Base-by-base conservation (phyloP, 352 stramenopile genomes). In the Phytophthora pisi region DNA sequence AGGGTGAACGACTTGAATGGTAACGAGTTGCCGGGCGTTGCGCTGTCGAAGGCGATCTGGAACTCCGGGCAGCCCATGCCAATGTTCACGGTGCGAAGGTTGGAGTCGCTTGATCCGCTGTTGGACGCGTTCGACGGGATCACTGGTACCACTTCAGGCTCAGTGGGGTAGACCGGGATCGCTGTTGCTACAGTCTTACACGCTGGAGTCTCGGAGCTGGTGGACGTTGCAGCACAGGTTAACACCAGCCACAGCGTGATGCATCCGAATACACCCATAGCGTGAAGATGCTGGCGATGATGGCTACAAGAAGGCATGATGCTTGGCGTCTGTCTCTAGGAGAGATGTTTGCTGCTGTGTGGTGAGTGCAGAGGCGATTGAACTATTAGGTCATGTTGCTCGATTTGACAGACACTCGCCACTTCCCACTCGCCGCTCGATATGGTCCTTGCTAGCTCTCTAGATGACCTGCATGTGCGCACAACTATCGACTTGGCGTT, bases 41-140 rank as follows among this genome's bases (percentile, higher is more conserved):
- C 69, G 18, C 63, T 74, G 45, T 75, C 72, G 54, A 81, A 87
- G 15, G 71, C 58, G 31, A 68, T 57, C 38, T 84, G 60, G 45
- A 86, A 81, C 53, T 89, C 81, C 9, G 78, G 78, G 51, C 78
- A 89, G 18, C 78, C 78, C 68, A 87, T 60, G 15, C 47, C 69
- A 9, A 81, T 50, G 13, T 55, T 74, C 24, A 81, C 52, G 18
- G 55, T 63, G 11, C 45, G 55, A 2, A 69, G 24, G 8, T 28
- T 46, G n/a, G 42, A 68, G 16, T 40, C 47, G 42, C 10, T 61
- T n/a, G 42, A 52, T 10, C 11, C 28, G 28, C n/a, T 61, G 15
- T 16, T 24, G 4, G 23, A 43, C 15, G 34, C 45, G 10, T 47
- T 49, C 5, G 38, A 49, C 16, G 47, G 47, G 26, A 26, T 50